Base-by-base conservation (phyloP, 768 basidiomycete genomes). In the Kwoniella pini region DNA sequence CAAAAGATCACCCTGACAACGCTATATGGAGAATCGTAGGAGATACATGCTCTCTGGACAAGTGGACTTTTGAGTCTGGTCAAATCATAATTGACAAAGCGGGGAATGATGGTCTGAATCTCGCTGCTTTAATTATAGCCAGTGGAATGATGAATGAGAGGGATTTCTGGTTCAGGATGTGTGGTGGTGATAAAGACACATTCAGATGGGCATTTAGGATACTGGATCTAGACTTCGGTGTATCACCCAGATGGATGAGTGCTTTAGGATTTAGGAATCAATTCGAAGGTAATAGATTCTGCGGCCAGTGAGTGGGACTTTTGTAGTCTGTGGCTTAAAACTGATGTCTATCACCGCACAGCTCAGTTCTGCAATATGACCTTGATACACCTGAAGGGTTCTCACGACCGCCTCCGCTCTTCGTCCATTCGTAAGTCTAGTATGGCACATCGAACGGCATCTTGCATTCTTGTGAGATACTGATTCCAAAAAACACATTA, bases 81-180 rank as follows among this genome's bases (percentile, higher is more conserved):
- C 79, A 80, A 63, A 77, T 82, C 22, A 65, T 82, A 28, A 77
- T 81, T 51, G 74, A 80, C 67, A 82, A 82, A 67, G 67, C 72
- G 1, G 81, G 80, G 1, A 79, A 80, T 46, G 40, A 68, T 19
- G 81, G 81, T 0, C 50, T 81, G 26, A 81, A 81, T 62, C 60
- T 79, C 12, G 81, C 80, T 1, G 81, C 81, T 5, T 68, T 82
- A 7, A 67, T 73, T 24, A 59, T 79, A 5, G 80, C 80, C 1
- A 62, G 61, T 1, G 70, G 67, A 26, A 81, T 81, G 80, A 75
- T 77, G 64, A 51, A 59, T 12, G 71, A 80, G n/a, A 62, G 69
- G 38, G 77, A 74, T 27, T 82, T 81, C 65, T 82, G 80, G 80
- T 81, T 79, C 65, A 62, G 69, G 10, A 67, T 81, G 55, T 78